Base-by-base conservation (phyloP, 371 early-diverging fungal genomes). In the Neoconidiobolus thromboides region DNA sequence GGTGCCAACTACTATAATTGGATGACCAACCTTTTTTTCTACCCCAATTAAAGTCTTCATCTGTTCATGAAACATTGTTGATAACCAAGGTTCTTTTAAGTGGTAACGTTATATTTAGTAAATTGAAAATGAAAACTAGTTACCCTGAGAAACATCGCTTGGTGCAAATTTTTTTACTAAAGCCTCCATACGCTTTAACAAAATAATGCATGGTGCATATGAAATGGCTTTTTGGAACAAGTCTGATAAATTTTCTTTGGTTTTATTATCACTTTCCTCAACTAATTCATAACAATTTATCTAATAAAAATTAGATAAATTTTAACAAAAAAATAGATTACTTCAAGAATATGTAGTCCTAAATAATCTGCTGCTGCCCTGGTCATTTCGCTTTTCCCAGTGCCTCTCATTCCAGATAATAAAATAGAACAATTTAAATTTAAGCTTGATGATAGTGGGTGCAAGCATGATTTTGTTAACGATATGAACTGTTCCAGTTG, bases 401-500 rank as follows among this genome's bases (percentile, higher is more conserved):
- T 81, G n/a, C 94, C 94, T 1, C 83, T 72, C 9, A 84, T 76
- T 7, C 95, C 93, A 59, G 84, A 81, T 12, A 92, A 62, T 46
- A 93, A 64, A 0, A 84, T 76, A 1, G 85, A 80, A 60, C 89
- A 87, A 1, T 77, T 75, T 26, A 90, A 67, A 10, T 80, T 77
- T 41, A 85, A 78, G 39, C 79, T 71, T 10, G 76, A 65, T 0
- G 88, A 79, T 15, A 81, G 68, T 9, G 87, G 86, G 67, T 90
- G 86, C 10, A 89, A 68, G 36, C 82, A 81, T 0, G 89, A 80
- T 1, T 79, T 74, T 0, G 85, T 67, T 2, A 85, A 60, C 47
- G 80, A 75, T 42, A 71, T 63, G 2, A 84, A 61, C 54, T 76
- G 67, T 6, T 69, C 43, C 49, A 64, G 60, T 38, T 60, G 61